Evolutionary conservation across 2,329 filamentous ascomycete species (phyloP), one percentile per base, ranked within the genome.

Genomic region (Epichloe festucae): DNA sequence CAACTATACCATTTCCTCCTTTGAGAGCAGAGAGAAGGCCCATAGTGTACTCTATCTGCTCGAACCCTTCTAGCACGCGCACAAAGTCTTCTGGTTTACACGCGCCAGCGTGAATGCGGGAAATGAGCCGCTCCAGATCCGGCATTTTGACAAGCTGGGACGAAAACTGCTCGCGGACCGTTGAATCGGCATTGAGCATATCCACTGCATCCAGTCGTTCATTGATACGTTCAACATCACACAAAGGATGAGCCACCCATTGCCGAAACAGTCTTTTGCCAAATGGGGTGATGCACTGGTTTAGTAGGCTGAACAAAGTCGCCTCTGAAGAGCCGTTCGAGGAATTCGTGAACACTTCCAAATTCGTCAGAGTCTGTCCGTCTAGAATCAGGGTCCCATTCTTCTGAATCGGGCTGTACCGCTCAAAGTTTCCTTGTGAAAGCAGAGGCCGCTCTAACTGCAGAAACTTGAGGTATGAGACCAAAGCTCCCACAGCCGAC

Each of bases 21-120:
- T 84, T 81, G 59, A 87, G 86, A 8, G 83, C 77, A 46, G 78
- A 75, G 1, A 97, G 76, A 21, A 97, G 75, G 49, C 81, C 79
- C 77, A 95, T 88, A 1, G 90, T 95, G 65, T 95, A 93, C 56
- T 96, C 89, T 45, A 98, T 97, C 67, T 96, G 91, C 70, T 97
- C 93, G 59, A 96, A 98, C 0, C 93, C 93, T 66, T 97, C 90
- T 0, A 98, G 74, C 0, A 97, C 91, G 46, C 84, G 86, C 45
- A 97, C 82, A 65, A 98, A 98, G 64, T 98, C 93, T 52, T 93
- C 87, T 0, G 89, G 80, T 62, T 83, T 88, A 70, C 90, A 96
- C n/a, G 82, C 82, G 0, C 88, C 87, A 1, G 93, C 93, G 62
- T 98, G 93, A 11, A 98, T 85, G 8, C 93, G 85, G 27, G 93